Conservation (phyloP, 2,329 filamentous ascomycete genomes). For the Tolypocladium inflatum region DNA sequence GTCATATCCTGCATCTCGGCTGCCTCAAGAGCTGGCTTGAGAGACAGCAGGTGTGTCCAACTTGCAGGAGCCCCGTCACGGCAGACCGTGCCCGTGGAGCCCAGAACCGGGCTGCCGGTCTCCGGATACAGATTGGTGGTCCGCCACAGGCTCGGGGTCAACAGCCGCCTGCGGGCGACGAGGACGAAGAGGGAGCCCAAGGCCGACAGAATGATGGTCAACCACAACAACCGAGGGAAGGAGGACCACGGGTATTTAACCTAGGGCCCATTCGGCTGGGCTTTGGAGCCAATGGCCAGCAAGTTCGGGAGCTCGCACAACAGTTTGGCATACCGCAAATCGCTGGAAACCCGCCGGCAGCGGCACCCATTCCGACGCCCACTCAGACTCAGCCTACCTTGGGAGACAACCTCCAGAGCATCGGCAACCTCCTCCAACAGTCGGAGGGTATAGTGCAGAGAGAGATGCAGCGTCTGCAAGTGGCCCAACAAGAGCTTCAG, state of each 20-base stretch:
- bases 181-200: slow-evolving; percentile 6
- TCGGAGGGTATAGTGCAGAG: slow-evolving; percentile 61
- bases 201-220: slow-evolving; percentile 7
- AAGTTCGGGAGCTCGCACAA: slow-evolving; percentile 59
- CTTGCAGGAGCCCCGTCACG: slow-evolving; percentile 72
- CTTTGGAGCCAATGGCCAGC: slow-evolving; percentile 61
- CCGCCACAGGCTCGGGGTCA: slow-evolving; percentile 7
- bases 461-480: slow-evolving; percentile 53
- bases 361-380: slow-evolving; percentile 9
- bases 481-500: slow-evolving; percentile 58
- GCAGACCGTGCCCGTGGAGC: slow-evolving; percentile 16
- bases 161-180: slow-evolving; percentile 3
- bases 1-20: slow-evolving; percentile 87
- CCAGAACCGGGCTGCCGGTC: slow-evolving; percentile 16
- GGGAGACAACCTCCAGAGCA: slow-evolving; percentile 28
- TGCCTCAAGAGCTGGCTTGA: slow-evolving; percentile 97
- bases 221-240: slow-evolving; percentile 11
- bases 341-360: slow-evolving; percentile 12
- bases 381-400: slow-evolving; percentile 7
- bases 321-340: slow-evolving; percentile 42
- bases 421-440: slow-evolving; percentile 52
- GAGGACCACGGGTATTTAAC: slow-evolving; percentile 54
- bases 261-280: slow-evolving; percentile 67
- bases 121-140: slow-evolving; percentile 21
- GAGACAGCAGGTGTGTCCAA: slow-evolving; percentile 93